phyloP scores from a whole-genome alignment of 139 green algal genomes.

The Tetradesmus obliquus region DNA sequence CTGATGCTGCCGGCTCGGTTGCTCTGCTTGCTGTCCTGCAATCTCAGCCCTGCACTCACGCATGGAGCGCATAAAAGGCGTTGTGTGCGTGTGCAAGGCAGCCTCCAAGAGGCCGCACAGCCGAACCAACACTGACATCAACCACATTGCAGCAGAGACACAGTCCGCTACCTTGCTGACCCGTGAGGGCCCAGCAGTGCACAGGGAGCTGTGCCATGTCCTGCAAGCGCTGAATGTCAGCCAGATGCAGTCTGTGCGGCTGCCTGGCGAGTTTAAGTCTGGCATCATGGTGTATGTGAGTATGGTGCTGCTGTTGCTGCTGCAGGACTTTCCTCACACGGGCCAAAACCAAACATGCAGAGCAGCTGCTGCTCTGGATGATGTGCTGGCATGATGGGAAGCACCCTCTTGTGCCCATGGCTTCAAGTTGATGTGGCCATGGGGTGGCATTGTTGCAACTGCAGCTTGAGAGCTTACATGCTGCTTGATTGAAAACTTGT shows the following conservation, averaged over 20 bases:
- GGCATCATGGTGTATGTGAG: conserved; percentile 47
- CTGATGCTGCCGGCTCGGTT: neutral
- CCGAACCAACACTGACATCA: conserved; percentile 49
- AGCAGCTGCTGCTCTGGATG: neutral
- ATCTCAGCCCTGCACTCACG: conserved; percentile 50
- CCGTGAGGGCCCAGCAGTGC: conserved; percentile 37
- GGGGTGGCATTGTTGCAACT: neutral
- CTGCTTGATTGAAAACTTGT: neutral
- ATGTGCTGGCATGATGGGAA: neutral
- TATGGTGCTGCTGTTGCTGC: neutral
- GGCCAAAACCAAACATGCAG: neutral
- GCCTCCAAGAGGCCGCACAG: conserved; percentile 46
- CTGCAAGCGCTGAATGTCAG: conserved; percentile 17
- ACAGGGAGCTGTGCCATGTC: conserved; percentile 61
- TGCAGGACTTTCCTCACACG: neutral
- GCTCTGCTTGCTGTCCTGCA: neutral
- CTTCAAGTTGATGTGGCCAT: neutral
- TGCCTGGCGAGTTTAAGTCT: conserved; percentile 1
- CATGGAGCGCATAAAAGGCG: conserved; percentile 53
- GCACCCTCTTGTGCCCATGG: neutral
- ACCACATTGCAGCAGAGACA: conserved; percentile 44
- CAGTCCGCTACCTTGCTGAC: conserved; percentile 20
- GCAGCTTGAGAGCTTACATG: neutral
- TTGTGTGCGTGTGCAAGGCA: conserved; percentile 33
- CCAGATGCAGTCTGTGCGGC: conserved; percentile 46